Base-by-base conservation (phyloP, 352 stramenopile species). In the Pythium monospermum region DNA sequence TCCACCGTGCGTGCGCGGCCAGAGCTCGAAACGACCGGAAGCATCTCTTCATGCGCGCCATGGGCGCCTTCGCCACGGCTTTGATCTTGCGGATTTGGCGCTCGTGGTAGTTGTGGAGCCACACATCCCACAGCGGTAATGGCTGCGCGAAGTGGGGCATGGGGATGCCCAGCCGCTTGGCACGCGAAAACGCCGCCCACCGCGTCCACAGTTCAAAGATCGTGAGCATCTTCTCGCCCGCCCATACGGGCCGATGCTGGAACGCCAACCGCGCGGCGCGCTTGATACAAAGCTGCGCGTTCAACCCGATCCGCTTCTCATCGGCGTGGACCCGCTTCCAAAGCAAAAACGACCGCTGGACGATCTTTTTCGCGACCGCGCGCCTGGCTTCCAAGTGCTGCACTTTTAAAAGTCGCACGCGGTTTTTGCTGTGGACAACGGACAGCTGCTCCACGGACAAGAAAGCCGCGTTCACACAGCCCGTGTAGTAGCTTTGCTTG, bases 101-200 rank as follows among this genome's bases (percentile, higher is more conserved):
- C 37, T 87, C 78, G 28, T 87, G 78, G 59, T 90, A 86, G 40
- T 85, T 85, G 59, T 84, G 68, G 19, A 86, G 47, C 76, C 78
- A 90, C 4, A 85, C 61, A 41, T 85, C 81, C 81, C 81, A 91
- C 5, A 82, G 67, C 13, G 76, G 66, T 30, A 86, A 66, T 1
- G 76, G 36, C 19, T 64, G 59, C 8, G 61, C 4, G 39, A 81
- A 88, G 11, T 49, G 55, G 0, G 77, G 77, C 27, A 88, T 44
- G 11, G 76, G 73, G 2, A 73, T 49, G 13, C 72, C 71, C 0
- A 73, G 59, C 0, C 76, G 64, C 21, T 71, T 82, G 49, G 69
- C 76, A 1, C 77, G 69, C 25, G 52, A 60, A 51, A 89, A 91
- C 16, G 68, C 58, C 1, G 76, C 67, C 54, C 64, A 88, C 4